Conservation (phyloP, 1,284 basidiomycete genomes). For the Malassezia caprae region DNA sequence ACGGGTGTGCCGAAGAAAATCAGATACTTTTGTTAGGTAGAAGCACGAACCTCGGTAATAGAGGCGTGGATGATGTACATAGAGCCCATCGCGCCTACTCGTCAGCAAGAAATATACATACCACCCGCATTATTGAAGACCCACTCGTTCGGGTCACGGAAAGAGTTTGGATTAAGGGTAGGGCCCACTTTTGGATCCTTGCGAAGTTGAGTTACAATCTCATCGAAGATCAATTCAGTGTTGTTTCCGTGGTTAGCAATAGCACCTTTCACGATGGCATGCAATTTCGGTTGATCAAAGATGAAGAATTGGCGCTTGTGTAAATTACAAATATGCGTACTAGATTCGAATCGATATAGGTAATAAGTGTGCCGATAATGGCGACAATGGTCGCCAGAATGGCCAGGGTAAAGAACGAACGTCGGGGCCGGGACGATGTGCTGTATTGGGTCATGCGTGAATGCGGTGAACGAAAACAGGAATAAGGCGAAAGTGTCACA, state of each 20-base stretch:
- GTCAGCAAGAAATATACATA: not conserved
- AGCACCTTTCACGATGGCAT: slow-evolving; percentile 27
- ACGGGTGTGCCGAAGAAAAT: slow-evolving; percentile 87
- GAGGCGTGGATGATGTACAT: slow-evolving; percentile 95
- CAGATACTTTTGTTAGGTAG: slow-evolving; percentile 48
- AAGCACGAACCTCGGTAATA: slow-evolving; percentile 59
- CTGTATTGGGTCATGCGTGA: not conserved
- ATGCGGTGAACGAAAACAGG: not conserved
- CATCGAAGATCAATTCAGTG: slow-evolving; percentile 37
- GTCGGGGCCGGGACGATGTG: not conserved
- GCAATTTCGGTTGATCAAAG: slow-evolving; percentile 35
- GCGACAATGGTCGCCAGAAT: slow-evolving; percentile 12
- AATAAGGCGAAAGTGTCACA: not conserved
- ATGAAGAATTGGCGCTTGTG: slow-evolving; percentile 32
- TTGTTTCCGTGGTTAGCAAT: slow-evolving; percentile 31
- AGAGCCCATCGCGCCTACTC: slow-evolving; percentile 66
- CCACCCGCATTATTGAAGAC: slow-evolving; percentile 96
- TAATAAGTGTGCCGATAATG: not conserved
- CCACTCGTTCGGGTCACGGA: slow-evolving; percentile 61
- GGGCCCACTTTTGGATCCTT: slow-evolving; percentile 31
- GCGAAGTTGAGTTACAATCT: slow-evolving; percentile 31
- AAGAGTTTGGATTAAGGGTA: slow-evolving; percentile 35
- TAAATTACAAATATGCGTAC: not conserved
- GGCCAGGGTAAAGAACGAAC: not conserved
- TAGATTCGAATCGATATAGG: slow-evolving; percentile 1